Evolutionary conservation across 2,329 filamentous ascomycete genomes (phyloP).

Genomic region (Drechmeria coniospora): DNA sequence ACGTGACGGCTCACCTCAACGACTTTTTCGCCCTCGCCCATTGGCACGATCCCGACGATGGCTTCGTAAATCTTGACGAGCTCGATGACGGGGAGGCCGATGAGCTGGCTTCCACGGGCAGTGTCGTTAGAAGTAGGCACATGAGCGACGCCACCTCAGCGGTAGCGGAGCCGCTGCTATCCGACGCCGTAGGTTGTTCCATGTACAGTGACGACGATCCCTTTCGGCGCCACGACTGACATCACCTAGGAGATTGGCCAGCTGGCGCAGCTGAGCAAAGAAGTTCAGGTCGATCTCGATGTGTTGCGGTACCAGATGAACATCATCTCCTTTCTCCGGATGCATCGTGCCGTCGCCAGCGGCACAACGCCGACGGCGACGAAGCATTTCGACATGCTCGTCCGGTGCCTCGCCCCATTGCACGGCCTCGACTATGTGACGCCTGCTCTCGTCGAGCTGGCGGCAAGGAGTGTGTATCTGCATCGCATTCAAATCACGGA

Average conservation of each 20-base stretch:
- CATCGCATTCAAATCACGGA: slow-evolving; percentile 63
- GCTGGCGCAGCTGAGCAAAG: slow-evolving; percentile 41
- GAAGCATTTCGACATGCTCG: slow-evolving; percentile 55
- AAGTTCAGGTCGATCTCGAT: slow-evolving; percentile 56
- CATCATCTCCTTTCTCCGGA: slow-evolving; percentile 69
- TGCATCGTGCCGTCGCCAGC: slow-evolving; percentile 69
- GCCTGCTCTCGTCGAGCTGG: slow-evolving; percentile 68
- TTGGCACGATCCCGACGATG: slow-evolving; percentile 58
- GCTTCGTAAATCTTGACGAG: slow-evolving; percentile 61
- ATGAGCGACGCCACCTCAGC: slow-evolving; percentile 6
- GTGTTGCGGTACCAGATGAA: slow-evolving; percentile 77
- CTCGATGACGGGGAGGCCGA: slow-evolving; percentile 14
- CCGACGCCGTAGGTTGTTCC: slow-evolving; percentile 23
- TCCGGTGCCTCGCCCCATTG: slow-evolving; percentile 61
- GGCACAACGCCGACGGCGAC: slow-evolving; percentile 69
- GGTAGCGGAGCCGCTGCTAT: slow-evolving; percentile 20
- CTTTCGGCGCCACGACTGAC: slow-evolving; percentile 4
- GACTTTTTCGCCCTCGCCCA: slow-evolving; percentile 83
- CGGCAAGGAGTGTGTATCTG: slow-evolving; percentile 72
- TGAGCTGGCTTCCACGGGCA: slow-evolving; percentile 23
- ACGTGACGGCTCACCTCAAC: slow-evolving; percentile 47
- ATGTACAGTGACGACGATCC: background rate
- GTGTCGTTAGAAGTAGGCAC: slow-evolving; percentile 25
- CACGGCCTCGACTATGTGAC: slow-evolving; percentile 71
- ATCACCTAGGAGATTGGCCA: slow-evolving; percentile 36